A percentile compares a stretch with the other conserved stretches of the same genome.
Conservation (phyloP, 805 yeast genomes). For the Wickerhamomyces chaumierensis region DNA sequence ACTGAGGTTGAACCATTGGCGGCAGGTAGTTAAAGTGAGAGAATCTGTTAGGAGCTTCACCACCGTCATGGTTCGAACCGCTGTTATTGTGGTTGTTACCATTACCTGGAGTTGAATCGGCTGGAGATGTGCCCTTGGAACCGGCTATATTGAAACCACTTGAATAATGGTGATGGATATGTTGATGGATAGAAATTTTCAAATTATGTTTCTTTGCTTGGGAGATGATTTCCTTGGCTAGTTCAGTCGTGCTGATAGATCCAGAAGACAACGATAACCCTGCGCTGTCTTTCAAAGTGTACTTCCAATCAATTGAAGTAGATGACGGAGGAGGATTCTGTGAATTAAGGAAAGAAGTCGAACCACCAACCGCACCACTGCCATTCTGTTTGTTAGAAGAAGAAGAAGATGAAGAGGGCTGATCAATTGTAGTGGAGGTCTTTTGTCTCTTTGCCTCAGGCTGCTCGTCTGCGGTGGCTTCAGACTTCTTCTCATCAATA, state of each 20-base stretch:
- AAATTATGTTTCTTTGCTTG: slow-evolving; percentile 48
- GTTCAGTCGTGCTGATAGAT: slow-evolving; percentile 36
- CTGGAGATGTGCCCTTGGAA: slow-evolving; percentile 12
- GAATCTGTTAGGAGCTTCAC: slow-evolving; percentile 43
- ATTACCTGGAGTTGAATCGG: slow-evolving; percentile 8
- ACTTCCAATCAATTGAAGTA: slow-evolving; percentile 50
- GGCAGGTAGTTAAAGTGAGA: slow-evolving; percentile 71
- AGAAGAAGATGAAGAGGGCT: not conserved
- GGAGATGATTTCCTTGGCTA: slow-evolving; percentile 45
- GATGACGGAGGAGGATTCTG: slow-evolving; percentile 18
- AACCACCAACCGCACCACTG: too few relatives aligned
- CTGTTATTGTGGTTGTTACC: slow-evolving; percentile 8
- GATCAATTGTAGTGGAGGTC: not conserved
- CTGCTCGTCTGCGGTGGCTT: not conserved
- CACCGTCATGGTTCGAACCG: not conserved
- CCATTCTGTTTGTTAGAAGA: too few relatives aligned
- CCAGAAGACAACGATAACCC: slow-evolving; percentile 40
- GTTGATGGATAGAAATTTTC: slow-evolving; percentile 71
- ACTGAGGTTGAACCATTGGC: slow-evolving; percentile 61
- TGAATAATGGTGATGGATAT: slow-evolving; percentile 67
- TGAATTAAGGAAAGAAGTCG: too few relatives aligned
- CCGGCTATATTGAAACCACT: slow-evolving; percentile 25
- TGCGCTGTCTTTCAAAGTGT: slow-evolving; percentile 34
- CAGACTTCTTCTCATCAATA: not conserved
- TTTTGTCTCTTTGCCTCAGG: slow-evolving; percentile 1